Conservation (phyloP, 176 grass and related monocot species). For the Oryza glumipatula region DNA sequence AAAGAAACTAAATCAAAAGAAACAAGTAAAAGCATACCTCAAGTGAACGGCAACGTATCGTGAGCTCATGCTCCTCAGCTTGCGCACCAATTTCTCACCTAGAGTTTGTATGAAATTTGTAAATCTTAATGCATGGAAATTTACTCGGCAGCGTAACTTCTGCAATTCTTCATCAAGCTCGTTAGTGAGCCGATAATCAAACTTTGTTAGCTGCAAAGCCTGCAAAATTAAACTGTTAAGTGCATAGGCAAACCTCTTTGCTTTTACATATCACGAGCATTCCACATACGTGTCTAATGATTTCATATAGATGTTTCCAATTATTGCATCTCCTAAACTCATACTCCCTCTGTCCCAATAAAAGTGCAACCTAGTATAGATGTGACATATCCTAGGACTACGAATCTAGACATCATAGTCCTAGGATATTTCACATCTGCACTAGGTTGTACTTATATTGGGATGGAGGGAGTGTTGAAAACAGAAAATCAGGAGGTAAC, state of each 20-base stretch:
- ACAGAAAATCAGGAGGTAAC: neutral
- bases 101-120: slow-evolving; percentile 64
- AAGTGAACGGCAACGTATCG: slow-evolving; percentile 85
- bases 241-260: neutral
- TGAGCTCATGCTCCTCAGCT: slow-evolving; percentile 67
- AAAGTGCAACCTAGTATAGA: too few relatives aligned
- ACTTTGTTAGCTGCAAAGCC: slow-evolving; percentile 94
- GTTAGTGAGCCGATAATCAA: slow-evolving; percentile 90
- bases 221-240: slow-evolving; percentile 50
- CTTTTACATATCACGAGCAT: neutral
- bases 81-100: slow-evolving; percentile 70
- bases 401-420: too few relatives aligned
- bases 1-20: neutral
- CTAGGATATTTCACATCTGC: too few relatives aligned
- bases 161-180: slow-evolving; percentile 85
- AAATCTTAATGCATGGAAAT: slow-evolving; percentile 95
- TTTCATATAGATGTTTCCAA: neutral
- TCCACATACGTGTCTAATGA: neutral
- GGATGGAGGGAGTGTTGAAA: neutral
- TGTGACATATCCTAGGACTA: too few relatives aligned
- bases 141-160: slow-evolving; percentile 84
- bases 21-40: slow-evolving; percentile 55
- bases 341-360: too few relatives aligned
- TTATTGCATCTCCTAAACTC: slow-evolving; percentile 1
- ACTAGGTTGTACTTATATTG: too few relatives aligned